Base-by-base conservation (phyloP, 495 filamentous ascomycete species). In the Delitschia confertaspora region DNA sequence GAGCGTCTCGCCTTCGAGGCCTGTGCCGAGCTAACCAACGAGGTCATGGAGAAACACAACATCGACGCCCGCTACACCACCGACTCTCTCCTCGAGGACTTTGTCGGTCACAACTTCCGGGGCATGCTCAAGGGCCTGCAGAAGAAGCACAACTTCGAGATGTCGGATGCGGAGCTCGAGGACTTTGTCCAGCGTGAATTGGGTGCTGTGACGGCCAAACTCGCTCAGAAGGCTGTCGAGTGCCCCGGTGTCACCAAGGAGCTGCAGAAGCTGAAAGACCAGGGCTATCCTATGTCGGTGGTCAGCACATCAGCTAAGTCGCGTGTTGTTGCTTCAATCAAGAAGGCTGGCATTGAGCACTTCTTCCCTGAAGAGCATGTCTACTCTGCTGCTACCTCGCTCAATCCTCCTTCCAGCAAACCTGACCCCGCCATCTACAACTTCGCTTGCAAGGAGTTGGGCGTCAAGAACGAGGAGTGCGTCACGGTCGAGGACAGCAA, bases 81-180 rank as follows among this genome's bases (percentile, higher is more conserved):
- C 51, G 73, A 76, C 8, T 63, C 76, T 59, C 82, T 95, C 30
- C 80, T 94, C 65, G 64, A 71, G 48, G 85, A 93, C 66, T 95
- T 94, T 58, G 88, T 94, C 61, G 88, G 88, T 55, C 83, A 89
- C 62, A 94, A 94, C 73, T 95, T 95, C 75, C 87, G 88, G 52
- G 85, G 86, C 60, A 93, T 94, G 87, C 73, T 85, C 65, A 47
- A 70, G 31, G 77, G 74, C 46, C 74, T 94, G 41, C 79, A 85
- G 65, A 67, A 75, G 61, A 88, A 85, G 64, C 82, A 80, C 70
- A 65, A 69, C 52, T 88, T 93, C 65, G 65, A 71, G 25, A 70
- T 94, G 65, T 53, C 62, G 3, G 59, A 69, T 17, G 78, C 73
- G 2, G 83, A 93, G 58, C 63, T 89, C 16, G 79, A 91, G 58